Conservation (phyloP, 495 filamentous ascomycete genomes). For the Lasiosphaeria miniovina region DNA sequence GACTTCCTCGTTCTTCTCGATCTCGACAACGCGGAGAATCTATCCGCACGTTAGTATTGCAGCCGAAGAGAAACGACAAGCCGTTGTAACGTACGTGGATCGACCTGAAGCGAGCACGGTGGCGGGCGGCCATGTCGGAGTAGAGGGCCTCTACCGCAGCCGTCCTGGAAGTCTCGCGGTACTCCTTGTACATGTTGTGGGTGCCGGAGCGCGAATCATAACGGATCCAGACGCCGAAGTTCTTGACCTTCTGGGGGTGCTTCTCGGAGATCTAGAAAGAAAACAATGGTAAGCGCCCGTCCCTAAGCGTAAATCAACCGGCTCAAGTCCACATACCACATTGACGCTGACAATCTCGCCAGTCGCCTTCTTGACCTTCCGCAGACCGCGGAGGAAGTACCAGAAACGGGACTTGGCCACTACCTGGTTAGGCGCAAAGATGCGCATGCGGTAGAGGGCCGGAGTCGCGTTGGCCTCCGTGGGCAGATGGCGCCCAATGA, state of each 20-base stretch:
- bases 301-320: conserved; percentile 3
- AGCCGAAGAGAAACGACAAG: not conserved
- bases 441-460: conserved; percentile 99
- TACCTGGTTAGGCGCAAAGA: conserved; percentile 95
- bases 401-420: conserved; percentile 99
- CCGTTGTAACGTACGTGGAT: conserved; percentile 73
- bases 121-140: conserved; percentile 98
- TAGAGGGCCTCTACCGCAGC: conserved; percentile 96
- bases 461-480: conserved; percentile 91
- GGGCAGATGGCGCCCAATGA: conserved; percentile 98
- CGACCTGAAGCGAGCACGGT: conserved; percentile 94
- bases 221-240: conserved; percentile 99
- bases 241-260: conserved; percentile 98
- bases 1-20: conserved; percentile 88
- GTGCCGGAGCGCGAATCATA: conserved; percentile 99
- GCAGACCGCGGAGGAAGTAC: conserved; percentile 98
- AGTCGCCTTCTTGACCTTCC: conserved; percentile 99
- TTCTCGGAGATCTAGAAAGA: conserved; percentile 85
- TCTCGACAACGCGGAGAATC: conserved; percentile 97
- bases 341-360: conserved; percentile 98
- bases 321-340: conserved; percentile 61
- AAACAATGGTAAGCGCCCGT: conserved; percentile 6
- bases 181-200: conserved; percentile 99
- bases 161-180: conserved; percentile 93
- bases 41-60: conserved; percentile 41